Evolutionary conservation across 1,284 basidiomycete genomes (phyloP).

Genomic region (Cyathus olla): DNA sequence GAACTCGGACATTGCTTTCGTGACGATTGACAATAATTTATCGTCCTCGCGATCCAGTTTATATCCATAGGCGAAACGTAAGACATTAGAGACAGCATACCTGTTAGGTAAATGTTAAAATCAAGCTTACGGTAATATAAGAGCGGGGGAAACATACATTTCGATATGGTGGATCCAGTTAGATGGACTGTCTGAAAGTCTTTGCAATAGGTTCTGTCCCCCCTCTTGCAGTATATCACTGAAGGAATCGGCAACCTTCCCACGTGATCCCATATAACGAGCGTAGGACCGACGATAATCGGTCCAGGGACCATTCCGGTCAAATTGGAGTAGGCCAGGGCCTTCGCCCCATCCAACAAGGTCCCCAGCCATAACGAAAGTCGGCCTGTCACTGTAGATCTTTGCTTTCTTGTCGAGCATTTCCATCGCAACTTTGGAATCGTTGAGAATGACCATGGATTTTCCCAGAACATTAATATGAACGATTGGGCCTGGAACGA

Average conservation of each 20-base stretch:
- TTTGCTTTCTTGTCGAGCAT: conserved; percentile 28
- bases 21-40: background rate
- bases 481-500: conserved; percentile 7
- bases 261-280: no score
- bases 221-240: no score
- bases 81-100: no score
- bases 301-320: background rate
- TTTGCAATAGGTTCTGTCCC: no score
- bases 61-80: no score
- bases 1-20: background rate
- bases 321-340: background rate
- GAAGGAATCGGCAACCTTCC: no score
- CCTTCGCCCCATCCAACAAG: background rate
- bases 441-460: conserved; percentile 29
- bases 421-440: conserved; percentile 22
- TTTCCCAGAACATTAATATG: conserved; percentile 23
- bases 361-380: conserved; percentile 1
- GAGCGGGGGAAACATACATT: no score
- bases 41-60: no score
- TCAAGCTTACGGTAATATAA: no score
- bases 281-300: background rate
- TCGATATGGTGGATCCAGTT: no score
- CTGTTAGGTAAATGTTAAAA: no score
- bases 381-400: conserved; percentile 32
- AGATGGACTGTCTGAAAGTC: no score